Conservation (phyloP, 1,284 basidiomycete species). For the Apiotrichum veenhuisii region DNA sequence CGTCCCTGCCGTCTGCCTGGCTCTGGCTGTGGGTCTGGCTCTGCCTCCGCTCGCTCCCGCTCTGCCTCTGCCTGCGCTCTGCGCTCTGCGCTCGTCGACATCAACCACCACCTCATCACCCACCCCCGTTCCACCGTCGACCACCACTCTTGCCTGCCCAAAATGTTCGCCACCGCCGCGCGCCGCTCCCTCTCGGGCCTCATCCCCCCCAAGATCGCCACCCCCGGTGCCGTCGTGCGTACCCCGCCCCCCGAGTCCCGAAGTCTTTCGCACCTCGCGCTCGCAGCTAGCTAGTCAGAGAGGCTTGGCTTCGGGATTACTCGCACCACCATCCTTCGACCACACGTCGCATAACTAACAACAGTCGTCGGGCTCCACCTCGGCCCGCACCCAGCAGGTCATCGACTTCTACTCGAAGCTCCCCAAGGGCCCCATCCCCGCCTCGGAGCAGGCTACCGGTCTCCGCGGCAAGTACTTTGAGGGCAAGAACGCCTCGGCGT, state of each 20-base stretch:
- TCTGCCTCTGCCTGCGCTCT: not conserved
- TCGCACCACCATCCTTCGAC: not conserved
- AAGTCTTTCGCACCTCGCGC: too few species aligned
- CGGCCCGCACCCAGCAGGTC: slow-evolving; percentile 72
- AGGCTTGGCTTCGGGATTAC: too few species aligned
- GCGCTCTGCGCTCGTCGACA: slow-evolving; percentile 8
- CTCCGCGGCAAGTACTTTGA: slow-evolving; percentile 76
- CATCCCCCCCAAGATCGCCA: slow-evolving; percentile 91
- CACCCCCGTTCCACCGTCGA: slow-evolving; percentile 13
- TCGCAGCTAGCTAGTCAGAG: too few species aligned
- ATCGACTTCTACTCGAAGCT: slow-evolving; percentile 93
- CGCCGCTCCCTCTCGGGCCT: slow-evolving; percentile 75
- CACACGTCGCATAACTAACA: not conserved
- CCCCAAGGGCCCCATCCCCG: slow-evolving; percentile 64
- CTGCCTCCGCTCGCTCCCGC: not conserved
- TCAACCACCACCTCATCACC: slow-evolving; percentile 10
- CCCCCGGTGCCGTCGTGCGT: slow-evolving; percentile 77
- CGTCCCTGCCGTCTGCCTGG: not conserved
- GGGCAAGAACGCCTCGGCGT: slow-evolving; percentile 77
- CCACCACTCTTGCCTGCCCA: slow-evolving; percentile 1
- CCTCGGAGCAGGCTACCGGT: slow-evolving; percentile 59
- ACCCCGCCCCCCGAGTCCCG: not conserved
- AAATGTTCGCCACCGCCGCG: slow-evolving; percentile 76
- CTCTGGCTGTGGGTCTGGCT: not conserved
- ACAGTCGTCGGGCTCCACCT: slow-evolving; percentile 66